Percentiles rank a stretch among this genome's conserved stretches.
Evolutionary conservation across 805 yeast genomes (phyloP).

Genomic region (Ogataea henricii): DNA sequence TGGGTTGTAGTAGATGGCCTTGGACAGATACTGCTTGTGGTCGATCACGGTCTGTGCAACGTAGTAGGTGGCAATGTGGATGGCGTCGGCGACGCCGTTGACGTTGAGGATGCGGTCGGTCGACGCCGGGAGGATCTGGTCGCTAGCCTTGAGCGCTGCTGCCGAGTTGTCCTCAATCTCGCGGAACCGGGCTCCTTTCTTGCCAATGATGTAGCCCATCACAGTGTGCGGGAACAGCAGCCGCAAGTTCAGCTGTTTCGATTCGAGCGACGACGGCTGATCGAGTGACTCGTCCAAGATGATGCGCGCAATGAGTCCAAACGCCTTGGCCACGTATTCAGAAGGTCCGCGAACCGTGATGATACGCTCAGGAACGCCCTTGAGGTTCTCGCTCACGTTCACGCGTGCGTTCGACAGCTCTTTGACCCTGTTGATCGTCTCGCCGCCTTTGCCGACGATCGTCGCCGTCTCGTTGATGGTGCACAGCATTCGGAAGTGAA

Average conservation of each 20-base stretch:
- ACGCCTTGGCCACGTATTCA: slow-evolving; percentile 79
- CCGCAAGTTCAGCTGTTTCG: slow-evolving; percentile 57
- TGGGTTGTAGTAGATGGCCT: slow-evolving; percentile 61
- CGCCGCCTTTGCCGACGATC: slow-evolving; percentile 83
- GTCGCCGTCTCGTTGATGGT: slow-evolving; percentile 73
- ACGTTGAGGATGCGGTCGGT: slow-evolving; percentile 75
- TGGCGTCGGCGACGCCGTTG: slow-evolving; percentile 82
- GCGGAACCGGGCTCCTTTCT: slow-evolving; percentile 68
- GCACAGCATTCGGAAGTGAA: slow-evolving; percentile 73
- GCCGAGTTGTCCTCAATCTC: slow-evolving; percentile 84
- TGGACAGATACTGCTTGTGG: slow-evolving; percentile 59
- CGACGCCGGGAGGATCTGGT: slow-evolving; percentile 68
- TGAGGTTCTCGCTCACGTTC: slow-evolving; percentile 70
- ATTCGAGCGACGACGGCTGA: slow-evolving; percentile 56
- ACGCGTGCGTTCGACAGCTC: slow-evolving; percentile 64
- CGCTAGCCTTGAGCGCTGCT: slow-evolving; percentile 73
- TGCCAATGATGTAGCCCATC: slow-evolving; percentile 82
- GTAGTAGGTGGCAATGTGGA: slow-evolving; percentile 80
- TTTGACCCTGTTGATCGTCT: slow-evolving; percentile 63
- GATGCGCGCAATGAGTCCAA: slow-evolving; percentile 69
- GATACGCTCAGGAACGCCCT: slow-evolving; percentile 73
- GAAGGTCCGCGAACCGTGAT: slow-evolving; percentile 73
- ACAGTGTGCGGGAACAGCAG: slow-evolving; percentile 74
- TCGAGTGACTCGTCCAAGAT: slow-evolving; percentile 68
- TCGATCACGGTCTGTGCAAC: slow-evolving; percentile 67